Base-by-base conservation (phyloP, 2,329 filamentous ascomycete species). In the Pseudocercospora cruenta region DNA sequence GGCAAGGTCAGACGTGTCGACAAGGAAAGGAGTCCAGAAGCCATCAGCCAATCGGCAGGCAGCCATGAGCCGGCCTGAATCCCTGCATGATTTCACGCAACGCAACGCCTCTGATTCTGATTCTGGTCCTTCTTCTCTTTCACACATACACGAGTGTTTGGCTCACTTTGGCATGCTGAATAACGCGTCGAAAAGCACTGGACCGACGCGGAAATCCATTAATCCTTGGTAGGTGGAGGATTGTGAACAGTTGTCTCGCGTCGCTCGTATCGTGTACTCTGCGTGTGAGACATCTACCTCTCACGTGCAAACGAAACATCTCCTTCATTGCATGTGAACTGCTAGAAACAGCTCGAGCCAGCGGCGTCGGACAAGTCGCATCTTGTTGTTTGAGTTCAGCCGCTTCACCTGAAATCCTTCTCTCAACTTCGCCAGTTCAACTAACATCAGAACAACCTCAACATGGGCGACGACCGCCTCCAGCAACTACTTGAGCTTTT, bases 401-500 rank as follows among this genome's bases (percentile, higher is more conserved):
- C 36, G 12, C 31, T 33, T 33, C 31, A 33, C 10, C 19, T 26
- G n/a, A 22, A 2, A 28, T 3, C 26, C 33, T 33, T 6, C 8
- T 28, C 51, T 33, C 26, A n/a, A 16, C 24, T 28, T 19, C 26
- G 21, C 51, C 16, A 26, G 19, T 33, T 60, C 58, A 19, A 51
- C 58, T 21, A 60, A 26, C 16, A 16, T 45, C 60, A 45, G 16
- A 28, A 33, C 24, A 33, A 28, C 5, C 31, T 12, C 14, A 61
- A 36, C 47, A 47, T 57, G 43, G 12, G 16, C 16, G 55, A 28
- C 6, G 49, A 33, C 26, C 60, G 61, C 22, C 51, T 69, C 14
- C 53, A 60, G 14, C 28, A 51, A 7, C 61, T 71, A 31, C 54
- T 71, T 19, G 60, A 65, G 14, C 62, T 55, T 24, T 66, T 71